A percentile compares a stretch with the other conserved stretches of the same genome.
Evolutionary conservation across 805 yeast genomes (phyloP).

Genomic region (Ogataea henricii): DNA sequence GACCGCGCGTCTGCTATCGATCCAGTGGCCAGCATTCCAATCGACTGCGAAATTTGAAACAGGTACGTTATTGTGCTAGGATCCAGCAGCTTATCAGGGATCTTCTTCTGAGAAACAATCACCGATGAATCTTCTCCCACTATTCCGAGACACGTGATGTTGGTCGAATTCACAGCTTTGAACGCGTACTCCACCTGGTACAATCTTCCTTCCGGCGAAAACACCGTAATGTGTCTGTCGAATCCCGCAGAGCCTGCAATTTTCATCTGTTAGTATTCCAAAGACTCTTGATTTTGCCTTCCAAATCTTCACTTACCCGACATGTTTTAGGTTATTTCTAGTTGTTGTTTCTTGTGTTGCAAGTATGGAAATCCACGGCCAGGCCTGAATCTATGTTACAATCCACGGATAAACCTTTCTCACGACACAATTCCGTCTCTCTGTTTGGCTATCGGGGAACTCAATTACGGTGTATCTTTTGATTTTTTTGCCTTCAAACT

Average conservation of each 20-base stretch:
- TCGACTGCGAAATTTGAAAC: conserved; percentile 74
- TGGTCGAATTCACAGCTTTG: conserved; percentile 92
- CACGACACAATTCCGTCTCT: neutral
- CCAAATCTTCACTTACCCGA: conserved; percentile 30
- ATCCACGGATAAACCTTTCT: neutral
- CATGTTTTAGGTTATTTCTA: conserved; percentile 20
- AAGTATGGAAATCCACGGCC: too few relatives aligned
- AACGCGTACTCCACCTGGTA: conserved; percentile 98
- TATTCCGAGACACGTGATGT: conserved; percentile 85
- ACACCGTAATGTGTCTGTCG: conserved; percentile 97
- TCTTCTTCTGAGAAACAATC: conserved; percentile 90
- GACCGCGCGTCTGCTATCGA: conserved; percentile 95
- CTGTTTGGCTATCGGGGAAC: neutral
- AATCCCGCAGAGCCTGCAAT: conserved; percentile 81
- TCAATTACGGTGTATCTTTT: neutral
- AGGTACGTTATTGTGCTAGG: conserved; percentile 83
- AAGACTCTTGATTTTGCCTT: neutral
- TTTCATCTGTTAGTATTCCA: conserved; percentile 13
- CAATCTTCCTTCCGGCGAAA: conserved; percentile 97
- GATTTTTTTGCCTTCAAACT: conserved; percentile 3
- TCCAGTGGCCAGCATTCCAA: conserved; percentile 93
- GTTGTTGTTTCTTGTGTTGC: too few relatives aligned
- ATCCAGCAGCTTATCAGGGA: conserved; percentile 92
- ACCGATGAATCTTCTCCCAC: conserved; percentile 87
- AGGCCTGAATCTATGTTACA: too few relatives aligned